These are phyloP conservation scores for Poa annua DNA, from an alignment of 176 grass and related monocot genomes.

Conservation along the genomic window DNA sequence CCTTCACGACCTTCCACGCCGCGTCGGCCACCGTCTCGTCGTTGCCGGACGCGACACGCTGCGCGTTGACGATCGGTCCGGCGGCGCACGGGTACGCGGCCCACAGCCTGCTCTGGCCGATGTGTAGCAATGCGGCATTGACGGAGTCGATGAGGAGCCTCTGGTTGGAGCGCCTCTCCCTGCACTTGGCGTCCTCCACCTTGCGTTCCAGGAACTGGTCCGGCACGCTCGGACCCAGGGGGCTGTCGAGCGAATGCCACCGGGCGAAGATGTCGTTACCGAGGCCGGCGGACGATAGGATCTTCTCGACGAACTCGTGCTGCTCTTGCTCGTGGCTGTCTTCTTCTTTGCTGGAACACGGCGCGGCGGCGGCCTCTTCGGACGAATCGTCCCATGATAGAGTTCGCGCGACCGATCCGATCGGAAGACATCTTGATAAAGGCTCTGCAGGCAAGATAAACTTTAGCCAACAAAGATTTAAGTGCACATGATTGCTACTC, in stretches of 20 bases:
- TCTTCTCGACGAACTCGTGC: conserved; percentile 63
- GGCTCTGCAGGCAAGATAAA: conserved; percentile 54
- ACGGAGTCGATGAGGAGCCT: conserved; percentile 86
- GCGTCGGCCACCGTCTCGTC: conserved; percentile 45
- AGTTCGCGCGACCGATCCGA: conserved; percentile 76
- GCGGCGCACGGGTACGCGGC: conserved; percentile 51
- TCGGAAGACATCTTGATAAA: conserved; percentile 71
- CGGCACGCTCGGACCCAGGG: conserved; percentile 59
- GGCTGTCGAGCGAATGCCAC: conserved; percentile 72
- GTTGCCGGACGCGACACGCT: conserved; percentile 6
- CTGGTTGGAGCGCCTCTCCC: conserved; percentile 80
- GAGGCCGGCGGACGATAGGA: conserved; percentile 61
- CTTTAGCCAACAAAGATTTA: conserved; percentile 31
- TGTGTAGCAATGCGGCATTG: conserved; percentile 68
- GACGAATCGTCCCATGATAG: conserved; percentile 80
- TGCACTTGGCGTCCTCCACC: conserved; percentile 61
- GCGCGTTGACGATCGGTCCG: conserved; percentile 21
- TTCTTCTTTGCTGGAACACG: conserved; percentile 33
- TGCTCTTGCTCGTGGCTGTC: conserved; percentile 59
- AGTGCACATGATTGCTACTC: conserved; percentile 14
- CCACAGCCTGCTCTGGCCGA: conserved; percentile 61
- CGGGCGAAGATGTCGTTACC: conserved; percentile 45
- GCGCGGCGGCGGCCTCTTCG: conserved; percentile 28
- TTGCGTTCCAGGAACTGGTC: conserved; percentile 77
- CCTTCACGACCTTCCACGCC: conserved; percentile 66